Conservation (phyloP, 164 flowering plant genomes). For the Nelumbo lutea region DNA sequence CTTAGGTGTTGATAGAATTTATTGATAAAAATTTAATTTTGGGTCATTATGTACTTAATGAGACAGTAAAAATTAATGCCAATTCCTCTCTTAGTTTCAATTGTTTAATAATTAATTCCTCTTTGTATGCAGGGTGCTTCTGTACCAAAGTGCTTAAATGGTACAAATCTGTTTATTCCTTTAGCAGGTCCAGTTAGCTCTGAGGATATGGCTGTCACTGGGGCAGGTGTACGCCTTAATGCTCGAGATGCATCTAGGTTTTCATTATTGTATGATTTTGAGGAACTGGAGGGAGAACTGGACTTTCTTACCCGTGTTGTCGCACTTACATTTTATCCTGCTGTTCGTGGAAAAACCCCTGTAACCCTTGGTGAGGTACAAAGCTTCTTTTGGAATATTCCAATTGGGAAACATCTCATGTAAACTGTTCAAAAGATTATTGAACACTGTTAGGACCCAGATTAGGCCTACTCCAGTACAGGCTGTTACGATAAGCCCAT, state of each 20-base stretch:
- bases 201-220: constrained; percentile 94
- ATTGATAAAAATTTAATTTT: too few species aligned
- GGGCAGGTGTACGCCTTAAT: constrained; percentile 87
- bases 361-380: constrained; percentile 97
- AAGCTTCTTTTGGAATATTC: not conserved
- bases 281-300: constrained; percentile 91
- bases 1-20: too few species aligned
- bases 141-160: constrained; percentile 77
- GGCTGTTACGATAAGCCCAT: too few species aligned
- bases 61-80: too few species aligned
- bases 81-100: too few species aligned
- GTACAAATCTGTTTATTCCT: constrained; percentile 78
- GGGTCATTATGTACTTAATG: too few species aligned
- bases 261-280: constrained; percentile 82
- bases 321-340: constrained; percentile 84
- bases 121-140: constrained; percentile 65
- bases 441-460: too few species aligned
- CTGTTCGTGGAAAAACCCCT: constrained; percentile 56
- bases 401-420: too few species aligned
- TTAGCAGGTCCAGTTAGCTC: constrained; percentile 67
- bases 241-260: constrained; percentile 53
- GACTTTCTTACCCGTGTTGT: constrained; percentile 93
- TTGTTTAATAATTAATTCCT: constrained; percentile 7
- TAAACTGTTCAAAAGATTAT: too few species aligned
- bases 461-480: too few species aligned